Percentiles rank a stretch among this genome's conserved stretches.
phyloP scores from a whole-genome alignment of 352 stramenopile genomes.

The Globisporangium barbulae region DNA sequence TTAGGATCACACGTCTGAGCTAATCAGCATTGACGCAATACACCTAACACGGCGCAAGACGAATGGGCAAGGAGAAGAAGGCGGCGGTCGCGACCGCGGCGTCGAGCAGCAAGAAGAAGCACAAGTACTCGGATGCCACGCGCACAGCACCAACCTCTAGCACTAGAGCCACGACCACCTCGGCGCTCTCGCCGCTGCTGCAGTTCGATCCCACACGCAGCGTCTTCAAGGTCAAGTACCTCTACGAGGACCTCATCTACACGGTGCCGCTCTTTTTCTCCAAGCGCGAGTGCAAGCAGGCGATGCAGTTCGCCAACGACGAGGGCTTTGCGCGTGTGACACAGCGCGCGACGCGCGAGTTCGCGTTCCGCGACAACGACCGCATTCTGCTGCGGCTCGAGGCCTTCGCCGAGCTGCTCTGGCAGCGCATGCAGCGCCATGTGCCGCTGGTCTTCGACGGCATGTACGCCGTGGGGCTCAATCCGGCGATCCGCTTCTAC shows the following conservation, averaged over 20 bases:
- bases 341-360: constrained; percentile 59
- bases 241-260: constrained; percentile 70
- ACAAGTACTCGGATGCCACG: constrained; percentile 20
- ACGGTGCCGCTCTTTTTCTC: constrained; percentile 62
- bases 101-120: constrained; percentile 11
- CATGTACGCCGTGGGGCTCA: constrained; percentile 62
- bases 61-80: constrained; percentile 17
- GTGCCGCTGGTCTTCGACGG: constrained; percentile 57
- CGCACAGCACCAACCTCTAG: constrained; percentile 8
- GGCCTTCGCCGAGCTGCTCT: constrained; percentile 63
- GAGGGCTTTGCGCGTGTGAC: constrained; percentile 68
- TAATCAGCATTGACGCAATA: too few relatives aligned
- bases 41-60: not conserved
- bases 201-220: constrained; percentile 40
- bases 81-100: not conserved
- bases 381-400: constrained; percentile 60
- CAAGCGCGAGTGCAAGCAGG: constrained; percentile 50
- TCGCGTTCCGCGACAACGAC: constrained; percentile 77
- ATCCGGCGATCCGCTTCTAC: constrained; percentile 76
- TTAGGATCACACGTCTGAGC: too few relatives aligned
- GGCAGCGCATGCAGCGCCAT: constrained; percentile 52
- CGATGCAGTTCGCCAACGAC: constrained; percentile 51
- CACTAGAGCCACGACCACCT: not conserved
- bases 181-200: constrained; percentile 30
- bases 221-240: constrained; percentile 28